A percentile compares a stretch with the other conserved stretches of the same genome.
These are phyloP conservation scores for Hansenula lynferdii DNA, from an alignment of 1,139 yeast genomes.

Conservation along the genomic window DNA sequence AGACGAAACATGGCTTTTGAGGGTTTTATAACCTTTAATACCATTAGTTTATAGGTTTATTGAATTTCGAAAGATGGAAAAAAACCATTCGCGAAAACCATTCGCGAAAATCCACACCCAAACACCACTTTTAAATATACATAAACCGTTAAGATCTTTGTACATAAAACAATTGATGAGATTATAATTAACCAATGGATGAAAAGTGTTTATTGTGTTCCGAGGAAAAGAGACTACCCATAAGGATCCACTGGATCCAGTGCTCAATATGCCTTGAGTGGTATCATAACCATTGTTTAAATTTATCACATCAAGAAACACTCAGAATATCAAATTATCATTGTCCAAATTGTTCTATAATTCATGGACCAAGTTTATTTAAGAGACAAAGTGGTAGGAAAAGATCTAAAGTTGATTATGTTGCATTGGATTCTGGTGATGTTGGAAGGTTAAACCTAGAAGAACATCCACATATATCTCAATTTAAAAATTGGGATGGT, in stretches of 20 bases:
- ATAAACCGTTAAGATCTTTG: too few relatives aligned
- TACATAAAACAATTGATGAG: too few relatives aligned
- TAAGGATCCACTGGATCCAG: conserved; percentile 44
- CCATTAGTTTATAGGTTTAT: background rate
- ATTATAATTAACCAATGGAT: background rate
- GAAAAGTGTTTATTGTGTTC: conserved; percentile 11
- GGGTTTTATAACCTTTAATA: background rate
- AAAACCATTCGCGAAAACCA: too few relatives aligned
- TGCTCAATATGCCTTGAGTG: conserved; percentile 59
- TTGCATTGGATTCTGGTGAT: conserved; percentile 76
- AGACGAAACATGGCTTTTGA: background rate
- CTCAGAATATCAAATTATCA: conserved; percentile 46
- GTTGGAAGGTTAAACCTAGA: conserved; percentile 47
- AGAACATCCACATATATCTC: conserved; percentile 56
- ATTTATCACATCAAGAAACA: conserved; percentile 33
- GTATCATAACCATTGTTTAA: conserved; percentile 55
- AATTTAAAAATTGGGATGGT: conserved; percentile 17
- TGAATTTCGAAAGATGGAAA: too few relatives aligned
- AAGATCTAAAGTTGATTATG: conserved; percentile 60
- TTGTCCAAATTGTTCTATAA: conserved; percentile 42
- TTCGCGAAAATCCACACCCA: too few relatives aligned
- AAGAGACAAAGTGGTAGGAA: conserved; percentile 56
- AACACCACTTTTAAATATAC: too few relatives aligned
- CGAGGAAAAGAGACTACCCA: conserved; percentile 6
- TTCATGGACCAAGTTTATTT: conserved; percentile 45